Conservation (phyloP, 1,139 yeast genomes). For the Tardiomyces digboiensis region DNA sequence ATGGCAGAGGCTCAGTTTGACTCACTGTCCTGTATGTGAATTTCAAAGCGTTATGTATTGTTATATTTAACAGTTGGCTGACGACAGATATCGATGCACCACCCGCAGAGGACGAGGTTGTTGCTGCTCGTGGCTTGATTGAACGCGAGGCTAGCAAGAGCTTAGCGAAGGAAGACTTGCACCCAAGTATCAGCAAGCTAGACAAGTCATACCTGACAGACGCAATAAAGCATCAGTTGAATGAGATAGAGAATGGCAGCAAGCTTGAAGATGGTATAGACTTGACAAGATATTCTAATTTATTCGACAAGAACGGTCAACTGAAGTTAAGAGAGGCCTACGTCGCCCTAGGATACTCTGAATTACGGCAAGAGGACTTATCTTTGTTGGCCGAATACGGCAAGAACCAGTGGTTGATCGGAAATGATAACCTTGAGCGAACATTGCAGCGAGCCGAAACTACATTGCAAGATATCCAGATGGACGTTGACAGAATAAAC, state of each 20-base stretch:
- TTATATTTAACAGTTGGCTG: not conserved
- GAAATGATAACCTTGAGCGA: slow-evolving; percentile 22
- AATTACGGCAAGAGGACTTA: slow-evolving; percentile 20
- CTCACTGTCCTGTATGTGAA: slow-evolving; percentile 17
- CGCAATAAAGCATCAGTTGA: slow-evolving; percentile 15
- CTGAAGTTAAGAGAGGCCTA: slow-evolving; percentile 16
- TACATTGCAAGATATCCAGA: slow-evolving; percentile 12
- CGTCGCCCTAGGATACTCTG: slow-evolving; percentile 21
- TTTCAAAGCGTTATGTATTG: not conserved
- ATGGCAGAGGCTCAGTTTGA: slow-evolving; percentile 10
- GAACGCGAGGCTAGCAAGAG: slow-evolving; percentile 6
- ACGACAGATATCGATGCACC: slow-evolving; percentile 13
- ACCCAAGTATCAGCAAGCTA: not conserved
- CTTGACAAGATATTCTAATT: slow-evolving; percentile 15
- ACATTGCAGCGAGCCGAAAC: slow-evolving; percentile 14
- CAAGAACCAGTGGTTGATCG: slow-evolving; percentile 26
- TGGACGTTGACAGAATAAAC: slow-evolving; percentile 15
- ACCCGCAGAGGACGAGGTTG: slow-evolving; percentile 12
- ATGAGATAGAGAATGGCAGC: slow-evolving; percentile 16
- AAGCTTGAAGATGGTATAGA: slow-evolving; percentile 25
- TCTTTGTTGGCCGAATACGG: slow-evolving; percentile 20
- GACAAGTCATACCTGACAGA: not conserved
- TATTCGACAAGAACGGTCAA: slow-evolving; percentile 8
- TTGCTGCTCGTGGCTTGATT: slow-evolving; percentile 11
- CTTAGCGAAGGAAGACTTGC: not conserved